A percentile compares a stretch with the other conserved stretches of the same genome.
These are phyloP conservation scores for Debaryomycetaceae sp. DNA, from an alignment of 1,139 yeast species.

Conservation along the genomic window DNA sequence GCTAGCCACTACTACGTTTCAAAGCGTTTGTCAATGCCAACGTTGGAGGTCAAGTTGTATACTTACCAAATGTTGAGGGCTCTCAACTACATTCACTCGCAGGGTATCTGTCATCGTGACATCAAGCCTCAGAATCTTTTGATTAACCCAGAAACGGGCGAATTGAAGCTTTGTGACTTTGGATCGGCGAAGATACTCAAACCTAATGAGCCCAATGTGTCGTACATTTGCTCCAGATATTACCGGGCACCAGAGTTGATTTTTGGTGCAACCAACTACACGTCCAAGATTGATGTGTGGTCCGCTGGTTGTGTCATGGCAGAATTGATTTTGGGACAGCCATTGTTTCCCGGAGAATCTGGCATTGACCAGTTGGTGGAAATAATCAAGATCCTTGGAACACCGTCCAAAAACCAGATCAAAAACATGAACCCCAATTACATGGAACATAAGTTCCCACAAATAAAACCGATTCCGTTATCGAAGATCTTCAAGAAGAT, in stretches of 20 bases:
- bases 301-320: slow-evolving; percentile 99
- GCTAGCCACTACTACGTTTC: slow-evolving; percentile 82
- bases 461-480: slow-evolving; percentile 90
- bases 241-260: slow-evolving; percentile 94
- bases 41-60: slow-evolving; percentile 82
- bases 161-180: slow-evolving; percentile 89
- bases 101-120: slow-evolving; percentile 95
- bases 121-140: slow-evolving; percentile 93
- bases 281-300: slow-evolving; percentile 98
- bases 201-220: slow-evolving; percentile 89
- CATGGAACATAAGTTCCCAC: slow-evolving; percentile 96
- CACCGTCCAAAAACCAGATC: slow-evolving; percentile 91
- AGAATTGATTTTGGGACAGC: slow-evolving; percentile 90
- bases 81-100: slow-evolving; percentile 83
- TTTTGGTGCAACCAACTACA: slow-evolving; percentile 87
- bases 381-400: slow-evolving; percentile 91
- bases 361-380: slow-evolving; percentile 98
- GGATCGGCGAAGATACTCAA: slow-evolving; percentile 96
- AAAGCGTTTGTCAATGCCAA: slow-evolving; percentile 78
- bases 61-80: slow-evolving; percentile 92
- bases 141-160: slow-evolving; percentile 80
- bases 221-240: slow-evolving; percentile 93
- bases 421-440: slow-evolving; percentile 95
- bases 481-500: slow-evolving; percentile 73
- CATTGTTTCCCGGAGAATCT: slow-evolving; percentile 94